Base-by-base conservation (phyloP, 148 eudicot genomes). In the Mesembryanthemum crystallinum region DNA sequence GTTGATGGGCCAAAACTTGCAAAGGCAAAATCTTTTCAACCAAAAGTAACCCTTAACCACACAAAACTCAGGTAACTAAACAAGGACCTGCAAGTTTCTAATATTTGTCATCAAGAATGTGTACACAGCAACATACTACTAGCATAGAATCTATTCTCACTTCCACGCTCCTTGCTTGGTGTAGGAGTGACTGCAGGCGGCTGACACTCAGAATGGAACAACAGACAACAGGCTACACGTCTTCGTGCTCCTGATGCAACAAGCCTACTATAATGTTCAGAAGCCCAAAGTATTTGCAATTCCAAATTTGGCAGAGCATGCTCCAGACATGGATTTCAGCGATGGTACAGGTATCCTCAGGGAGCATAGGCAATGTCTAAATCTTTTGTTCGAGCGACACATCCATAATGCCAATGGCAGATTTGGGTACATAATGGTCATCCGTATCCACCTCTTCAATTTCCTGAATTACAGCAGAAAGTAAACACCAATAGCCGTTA, bases 401-500 rank as follows among this genome's bases (percentile, higher is more conserved):
- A 23, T 90, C 85, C 62, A 78, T 85, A 24, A 94, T 94, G 73
- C 83, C 87, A 54, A 94, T 86, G 69, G 91, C 85, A 51, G 95
- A 82, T 82, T 91, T 94, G 12, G 98, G 98, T 43, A 83, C 86
- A 81, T 86, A 94, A 76, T 92, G 98, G 62, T 91, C 93, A 71
- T 94, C 97, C 0, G 98, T 94, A 82, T 94, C 98, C 76, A 88
- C 94, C 85, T 94, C 97, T 85, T 94, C 98, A 66, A 94, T 94
- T 94, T 94, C 98, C 98, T 94, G 82, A 25, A 79, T n/a, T 15
- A 49, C 7, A 69, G 55, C n/a, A 60, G 8, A 64, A 69, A 63
- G 42, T n/a, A 37, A 68, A 30, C 69, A 57, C 55, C 27, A 57
- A 57, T 7, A 23, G 2, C 9, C 6, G 8, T 20, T 51, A 20